Conservation (phyloP, 2,329 filamentous ascomycete species). For the Epichloe typhina region DNA sequence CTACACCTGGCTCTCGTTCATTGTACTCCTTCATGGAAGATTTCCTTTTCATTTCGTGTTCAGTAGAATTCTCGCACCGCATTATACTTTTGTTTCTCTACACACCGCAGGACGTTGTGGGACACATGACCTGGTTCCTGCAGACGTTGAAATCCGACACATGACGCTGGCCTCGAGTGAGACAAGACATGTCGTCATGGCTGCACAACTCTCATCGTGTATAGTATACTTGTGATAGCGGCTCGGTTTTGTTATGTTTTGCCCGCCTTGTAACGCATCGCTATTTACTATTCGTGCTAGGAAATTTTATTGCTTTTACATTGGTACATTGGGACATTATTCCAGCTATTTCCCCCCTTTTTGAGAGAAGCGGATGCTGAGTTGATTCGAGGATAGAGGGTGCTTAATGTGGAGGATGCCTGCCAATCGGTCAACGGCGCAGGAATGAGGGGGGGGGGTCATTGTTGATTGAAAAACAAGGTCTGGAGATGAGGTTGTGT, state of each 20-base stretch:
- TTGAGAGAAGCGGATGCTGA: background rate
- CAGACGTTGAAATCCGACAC: background rate
- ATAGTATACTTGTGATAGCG: background rate
- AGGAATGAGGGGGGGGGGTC: too few species aligned
- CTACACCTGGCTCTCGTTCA: background rate
- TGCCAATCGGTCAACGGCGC: too few species aligned
- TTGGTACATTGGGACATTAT: background rate
- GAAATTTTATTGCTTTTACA: background rate
- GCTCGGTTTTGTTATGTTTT: background rate
- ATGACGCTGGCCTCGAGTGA: background rate
- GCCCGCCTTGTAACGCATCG: too few species aligned
- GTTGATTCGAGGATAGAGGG: background rate
- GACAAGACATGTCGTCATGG: background rate
- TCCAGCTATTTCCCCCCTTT: background rate
- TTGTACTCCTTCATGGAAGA: too few species aligned
- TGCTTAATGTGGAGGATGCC: too few species aligned
- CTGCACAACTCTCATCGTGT: background rate
- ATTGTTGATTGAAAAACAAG: too few species aligned
- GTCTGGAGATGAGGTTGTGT: too few species aligned
- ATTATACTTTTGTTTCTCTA: background rate
- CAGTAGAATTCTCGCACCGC: too few species aligned
- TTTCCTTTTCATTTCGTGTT: too few species aligned
- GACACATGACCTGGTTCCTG: too few species aligned
- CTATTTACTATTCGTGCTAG: too few species aligned
- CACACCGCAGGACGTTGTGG: background rate